Base-by-base conservation (phyloP, 176 grass and related monocot genomes). In the Tuctoria greenei region DNA sequence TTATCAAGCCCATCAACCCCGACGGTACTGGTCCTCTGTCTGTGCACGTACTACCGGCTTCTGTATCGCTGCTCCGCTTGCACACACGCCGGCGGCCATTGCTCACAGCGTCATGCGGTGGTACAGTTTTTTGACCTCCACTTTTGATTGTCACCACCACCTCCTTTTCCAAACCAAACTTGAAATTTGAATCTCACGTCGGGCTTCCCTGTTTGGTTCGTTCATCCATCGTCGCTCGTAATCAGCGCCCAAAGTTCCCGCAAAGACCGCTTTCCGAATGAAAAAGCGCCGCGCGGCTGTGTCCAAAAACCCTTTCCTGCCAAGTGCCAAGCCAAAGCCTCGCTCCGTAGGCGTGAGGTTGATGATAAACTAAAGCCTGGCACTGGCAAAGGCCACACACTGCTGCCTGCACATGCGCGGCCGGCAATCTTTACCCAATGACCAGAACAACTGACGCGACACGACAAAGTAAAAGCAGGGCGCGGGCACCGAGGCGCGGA, bases 1-100 rank as follows among this genome's bases (percentile, higher is more conserved):
- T 84, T 64, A 84, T 64, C 34, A 84, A 71, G 75, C 47, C 73
- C 66, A 78, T 71, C 74, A 43, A 62, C 60, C 60, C 60, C 66
- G 57, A 44, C 36, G 45, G 66, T 76, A 69, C 71, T 73, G 80
- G 71, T 74, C 50, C 41, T 61, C 27, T 24, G 52, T 23, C 28
- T 42, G 71, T 37, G 47, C 50, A 25, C 55, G 23, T 13, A 25
- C 54, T 13, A 25, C 54, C 65, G 65, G 43, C 61, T 46, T 68
- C 61, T 1, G 60, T 56, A 23, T 56, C 54, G 54, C 66, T 43
- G 64, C n/a, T n/a, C n/a, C 64, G 23, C 5, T 40, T 28, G 10
- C 45, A 10, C n/a, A 23, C 63, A 73, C 11, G n/a, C 79, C 54
- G 43, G 60, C 25, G 47, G 61, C 44, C 43, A 5, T 38, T 51